These are phyloP conservation scores for Hygrocybe coccinea DNA, from an alignment of 768 basidiomycete genomes.

Conservation along the genomic window DNA sequence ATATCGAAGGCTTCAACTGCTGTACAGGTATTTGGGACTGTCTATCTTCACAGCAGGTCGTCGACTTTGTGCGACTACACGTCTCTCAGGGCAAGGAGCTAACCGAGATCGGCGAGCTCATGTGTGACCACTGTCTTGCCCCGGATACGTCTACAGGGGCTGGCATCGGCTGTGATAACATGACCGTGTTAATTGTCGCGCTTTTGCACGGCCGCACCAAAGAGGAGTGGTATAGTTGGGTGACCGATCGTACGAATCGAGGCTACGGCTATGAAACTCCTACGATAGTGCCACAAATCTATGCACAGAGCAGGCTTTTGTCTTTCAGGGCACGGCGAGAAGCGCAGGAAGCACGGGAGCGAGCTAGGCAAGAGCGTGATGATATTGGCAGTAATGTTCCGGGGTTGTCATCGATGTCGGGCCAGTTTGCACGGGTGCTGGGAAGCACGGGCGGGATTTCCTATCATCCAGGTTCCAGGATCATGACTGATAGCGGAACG, in stretches of 20 bases:
- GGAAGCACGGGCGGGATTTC: constrained; percentile 60
- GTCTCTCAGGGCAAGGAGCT: constrained; percentile 77
- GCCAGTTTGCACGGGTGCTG: constrained; percentile 51
- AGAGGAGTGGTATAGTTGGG: constrained; percentile 90
- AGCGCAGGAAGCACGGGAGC: constrained; percentile 48
- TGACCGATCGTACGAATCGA: constrained; percentile 73
- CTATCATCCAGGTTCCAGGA: constrained; percentile 51
- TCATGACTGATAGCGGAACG: constrained; percentile 44
- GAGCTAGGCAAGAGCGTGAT: constrained; percentile 15
- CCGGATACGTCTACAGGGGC: constrained; percentile 86
- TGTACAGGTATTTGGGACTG: constrained; percentile 97
- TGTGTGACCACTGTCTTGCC: constrained; percentile 91
- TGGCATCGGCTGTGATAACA: constrained; percentile 98
- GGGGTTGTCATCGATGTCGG: constrained; percentile 14
- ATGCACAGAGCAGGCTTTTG: constrained; percentile 56
- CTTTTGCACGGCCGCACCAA: constrained; percentile 81
- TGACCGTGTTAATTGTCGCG: constrained; percentile 92
- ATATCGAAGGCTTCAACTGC: constrained; percentile 3
- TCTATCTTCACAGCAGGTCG: constrained; percentile 83
- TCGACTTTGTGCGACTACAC: constrained; percentile 81
- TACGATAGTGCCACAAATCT: constrained; percentile 67
- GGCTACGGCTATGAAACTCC: constrained; percentile 79
- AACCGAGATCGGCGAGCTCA: constrained; percentile 77
- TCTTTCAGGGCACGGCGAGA: constrained; percentile 61
- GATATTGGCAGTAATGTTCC: constrained; percentile 25